Evolutionary conservation across 169 alveolate genomes (phyloP).

Genomic region (Cryptosporidium sp.): DNA sequence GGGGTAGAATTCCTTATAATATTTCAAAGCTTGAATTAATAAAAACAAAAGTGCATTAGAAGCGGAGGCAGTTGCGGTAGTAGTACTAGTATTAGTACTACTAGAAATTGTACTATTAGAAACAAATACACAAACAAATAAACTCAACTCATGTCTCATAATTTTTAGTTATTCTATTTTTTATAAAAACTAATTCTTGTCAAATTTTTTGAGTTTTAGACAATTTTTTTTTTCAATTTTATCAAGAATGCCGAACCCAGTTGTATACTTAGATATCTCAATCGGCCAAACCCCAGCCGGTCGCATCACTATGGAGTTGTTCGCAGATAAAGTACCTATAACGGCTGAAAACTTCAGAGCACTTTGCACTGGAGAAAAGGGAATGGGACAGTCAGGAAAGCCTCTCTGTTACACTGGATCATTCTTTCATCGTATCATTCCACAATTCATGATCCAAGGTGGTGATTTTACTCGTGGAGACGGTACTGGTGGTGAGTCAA

Average conservation of each 20-base stretch:
- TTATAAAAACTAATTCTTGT: neutral
- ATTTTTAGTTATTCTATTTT: neutral
- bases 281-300: slow-evolving; percentile 87
- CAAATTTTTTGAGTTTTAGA: neutral
- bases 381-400: slow-evolving; percentile 87
- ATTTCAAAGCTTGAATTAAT: neutral
- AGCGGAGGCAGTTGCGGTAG: neutral
- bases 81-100: neutral
- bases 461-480: slow-evolving; percentile 89
- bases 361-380: slow-evolving; percentile 90
- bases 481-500: slow-evolving; percentile 92
- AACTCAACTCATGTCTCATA: slow-evolving; percentile 7
- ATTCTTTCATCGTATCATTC: slow-evolving; percentile 87
- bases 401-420: slow-evolving; percentile 91
- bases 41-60: neutral
- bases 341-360: slow-evolving; percentile 91
- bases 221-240: neutral
- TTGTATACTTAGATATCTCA: slow-evolving; percentile 82
- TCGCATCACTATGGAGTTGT: slow-evolving; percentile 92
- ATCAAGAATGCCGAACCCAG: slow-evolving; percentile 68
- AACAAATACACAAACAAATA: neutral
- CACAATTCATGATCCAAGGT: slow-evolving; percentile 90
- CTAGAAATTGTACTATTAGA: neutral
- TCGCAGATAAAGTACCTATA: slow-evolving; percentile 89
- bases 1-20: neutral